These are phyloP conservation scores for Aureobasidium musti DNA, from an alignment of 2,329 filamentous ascomycete genomes.

Conservation along the genomic window DNA sequence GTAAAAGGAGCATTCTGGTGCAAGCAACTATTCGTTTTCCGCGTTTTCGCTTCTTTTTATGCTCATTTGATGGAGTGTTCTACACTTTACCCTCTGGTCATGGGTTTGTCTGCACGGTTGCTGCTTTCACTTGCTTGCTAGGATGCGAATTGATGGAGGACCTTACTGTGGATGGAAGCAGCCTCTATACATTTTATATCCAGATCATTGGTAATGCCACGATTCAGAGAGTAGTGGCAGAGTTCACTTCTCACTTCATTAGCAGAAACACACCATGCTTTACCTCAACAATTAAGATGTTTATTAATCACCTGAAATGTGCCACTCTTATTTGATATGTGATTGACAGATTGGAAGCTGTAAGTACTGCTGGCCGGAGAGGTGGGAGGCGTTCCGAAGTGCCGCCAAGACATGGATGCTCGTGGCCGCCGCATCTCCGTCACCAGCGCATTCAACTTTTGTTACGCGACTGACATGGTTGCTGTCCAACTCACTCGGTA, in stretches of 20 bases:
- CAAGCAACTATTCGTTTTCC: constrained; percentile 7
- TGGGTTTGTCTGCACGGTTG: not conserved
- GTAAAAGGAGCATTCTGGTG: constrained; percentile 14
- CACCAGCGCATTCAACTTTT: constrained; percentile 1
- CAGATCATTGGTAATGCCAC: not conserved
- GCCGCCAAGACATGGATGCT: not conserved
- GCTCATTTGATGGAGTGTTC: not conserved
- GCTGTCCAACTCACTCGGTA: not conserved
- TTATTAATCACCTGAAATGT: not conserved
- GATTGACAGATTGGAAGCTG: not conserved
- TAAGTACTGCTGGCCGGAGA: not conserved
- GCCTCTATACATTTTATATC: not conserved
- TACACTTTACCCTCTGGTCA: not conserved
- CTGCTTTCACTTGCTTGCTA: constrained; percentile 22
- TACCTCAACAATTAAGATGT: constrained; percentile 1
- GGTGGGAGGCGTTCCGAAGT: not conserved
- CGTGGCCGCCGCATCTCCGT: constrained; percentile 7
- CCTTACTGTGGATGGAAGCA: not conserved
- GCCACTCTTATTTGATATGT: not conserved
- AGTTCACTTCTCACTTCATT: no score
- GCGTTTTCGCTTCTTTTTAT: constrained; percentile 13
- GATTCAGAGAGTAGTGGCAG: not conserved
- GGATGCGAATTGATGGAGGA: constrained; percentile 3
- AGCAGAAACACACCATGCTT: not conserved
- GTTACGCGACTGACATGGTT: not conserved